Base-by-base conservation (phyloP, 1,284 basidiomycete species). In the Cryptococcus sp. region DNA sequence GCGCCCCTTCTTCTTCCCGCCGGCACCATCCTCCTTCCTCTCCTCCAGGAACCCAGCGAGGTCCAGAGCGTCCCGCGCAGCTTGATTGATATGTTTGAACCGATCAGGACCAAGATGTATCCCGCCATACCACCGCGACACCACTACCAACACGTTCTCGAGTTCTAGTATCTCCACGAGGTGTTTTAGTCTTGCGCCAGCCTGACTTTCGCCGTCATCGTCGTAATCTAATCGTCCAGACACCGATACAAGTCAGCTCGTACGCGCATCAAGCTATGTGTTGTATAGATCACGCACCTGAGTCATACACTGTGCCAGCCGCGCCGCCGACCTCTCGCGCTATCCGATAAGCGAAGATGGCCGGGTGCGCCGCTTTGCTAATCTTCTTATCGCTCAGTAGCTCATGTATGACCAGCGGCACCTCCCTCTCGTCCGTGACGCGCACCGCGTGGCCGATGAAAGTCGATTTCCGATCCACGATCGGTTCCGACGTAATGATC, bases 41-140 rank as follows among this genome's bases (percentile, higher is more conserved):
- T 64, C 58, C 10, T 60, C 64, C 52, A 73, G 51, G 35, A 72
- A 69, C 0, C 68, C 89, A n/a, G 88, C 92, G 0, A 85, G 61
- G 52, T 93, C 89, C 13, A 94, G 81, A 0, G 91, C 91, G 69
- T 90, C 90, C 22, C 92, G 82, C 7, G 91, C 92, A 3, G 89
- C 90, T 72, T 93, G 89, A 69, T 91, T 93, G 71, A 93, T 93
- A 65, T 92, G 89, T 74, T 93, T 94, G 82, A 94, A 95, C 25
- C 93, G 83, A 74, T 94, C 91, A 0, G 92, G 85, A 1, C 92
- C 90, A 0, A 94, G 81, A 62, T 88, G 87, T 23, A 87, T 88
- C 1, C 79, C 78, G 25, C 75, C 75, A 55, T 69, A 79, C 78
- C 80, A 82, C 25, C 80, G 66, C 16, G 77, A 74, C 13, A 94